Evolutionary conservation across 2,329 filamentous ascomycete species (phyloP).

Genomic region (Nemania diffusa): DNA sequence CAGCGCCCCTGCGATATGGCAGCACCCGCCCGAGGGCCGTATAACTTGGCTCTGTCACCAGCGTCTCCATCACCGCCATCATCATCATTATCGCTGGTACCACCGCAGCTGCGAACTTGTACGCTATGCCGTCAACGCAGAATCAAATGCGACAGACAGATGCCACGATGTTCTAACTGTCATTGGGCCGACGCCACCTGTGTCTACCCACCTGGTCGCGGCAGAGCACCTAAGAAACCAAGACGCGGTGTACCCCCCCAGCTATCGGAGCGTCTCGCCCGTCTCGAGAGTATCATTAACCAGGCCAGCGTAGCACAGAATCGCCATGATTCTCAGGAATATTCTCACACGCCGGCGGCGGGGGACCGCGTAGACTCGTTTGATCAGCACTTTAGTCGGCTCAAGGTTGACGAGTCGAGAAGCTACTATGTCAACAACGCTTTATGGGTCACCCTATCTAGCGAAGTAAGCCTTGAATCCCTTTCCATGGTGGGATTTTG

Average conservation of each 20-base stretch:
- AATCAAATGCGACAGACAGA: slow-evolving; percentile 26
- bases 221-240: slow-evolving; percentile 23
- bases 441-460: slow-evolving; percentile 42
- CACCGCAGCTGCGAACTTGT: slow-evolving; percentile 20
- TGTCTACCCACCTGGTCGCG: slow-evolving; percentile 23
- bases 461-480: slow-evolving; percentile 38
- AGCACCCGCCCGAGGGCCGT: not conserved
- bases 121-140: slow-evolving; percentile 25
- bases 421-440: slow-evolving; percentile 38
- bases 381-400: slow-evolving; percentile 13
- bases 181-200: slow-evolving; percentile 9
- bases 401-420: slow-evolving; percentile 26
- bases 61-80: too few species aligned
- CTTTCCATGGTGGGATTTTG: slow-evolving; percentile 1
- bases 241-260: slow-evolving; percentile 5
- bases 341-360: not conserved
- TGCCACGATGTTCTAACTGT: slow-evolving; percentile 22
- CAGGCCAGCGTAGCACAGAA: slow-evolving; percentile 5
- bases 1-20: slow-evolving; percentile 1
- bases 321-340: not conserved
- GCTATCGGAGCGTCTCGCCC: slow-evolving; percentile 20
- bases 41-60: not conserved
- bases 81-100: not conserved
- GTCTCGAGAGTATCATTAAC: slow-evolving; percentile 24
- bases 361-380: not conserved